Conservation (phyloP, 2,329 filamentous ascomycete genomes). For the Curvularia spicifera region DNA sequence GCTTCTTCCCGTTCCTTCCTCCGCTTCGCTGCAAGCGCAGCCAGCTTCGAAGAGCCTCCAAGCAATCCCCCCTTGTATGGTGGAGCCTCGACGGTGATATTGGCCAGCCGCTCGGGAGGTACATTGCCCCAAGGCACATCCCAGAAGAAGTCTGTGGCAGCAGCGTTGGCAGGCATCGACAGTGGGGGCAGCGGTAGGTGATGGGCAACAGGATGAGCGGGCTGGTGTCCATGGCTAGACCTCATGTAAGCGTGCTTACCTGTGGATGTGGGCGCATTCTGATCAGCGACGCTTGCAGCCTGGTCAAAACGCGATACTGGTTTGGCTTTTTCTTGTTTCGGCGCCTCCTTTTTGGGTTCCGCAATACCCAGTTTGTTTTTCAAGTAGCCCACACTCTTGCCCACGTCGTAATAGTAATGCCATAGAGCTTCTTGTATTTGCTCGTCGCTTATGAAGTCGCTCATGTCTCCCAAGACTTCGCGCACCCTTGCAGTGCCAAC, state of each 20-base stretch:
- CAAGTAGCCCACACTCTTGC: slow-evolving; percentile 82
- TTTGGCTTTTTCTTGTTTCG: slow-evolving; percentile 50
- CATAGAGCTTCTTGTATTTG: slow-evolving; percentile 91
- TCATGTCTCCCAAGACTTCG: slow-evolving; percentile 64
- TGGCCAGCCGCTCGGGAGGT: slow-evolving; percentile 67
- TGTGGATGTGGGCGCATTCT: slow-evolving; percentile 50
- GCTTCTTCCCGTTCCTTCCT: slow-evolving; percentile 80
- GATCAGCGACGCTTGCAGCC: slow-evolving; percentile 49
- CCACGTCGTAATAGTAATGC: slow-evolving; percentile 95
- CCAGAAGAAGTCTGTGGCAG: slow-evolving; percentile 68
- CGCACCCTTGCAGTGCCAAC: slow-evolving; percentile 71
- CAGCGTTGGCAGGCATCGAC: slow-evolving; percentile 28
- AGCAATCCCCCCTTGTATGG: slow-evolving; percentile 71
- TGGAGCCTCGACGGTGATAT: slow-evolving; percentile 66
- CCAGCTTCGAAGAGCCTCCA: slow-evolving; percentile 86
- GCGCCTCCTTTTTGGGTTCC: slow-evolving; percentile 34
- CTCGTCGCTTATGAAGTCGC: slow-evolving; percentile 64
- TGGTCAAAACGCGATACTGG: slow-evolving; percentile 52
- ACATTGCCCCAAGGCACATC: slow-evolving; percentile 87
- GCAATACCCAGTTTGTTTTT: slow-evolving; percentile 59
- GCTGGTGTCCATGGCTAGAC: slow-evolving; percentile 21
- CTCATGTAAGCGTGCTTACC: slow-evolving; percentile 52
- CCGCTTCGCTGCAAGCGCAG: slow-evolving; percentile 83
- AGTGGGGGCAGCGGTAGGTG: slow-evolving; percentile 43
- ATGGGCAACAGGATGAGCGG: slow-evolving; percentile 24